Evolutionary conservation across 2,329 filamentous ascomycete species (phyloP), one percentile per base, ranked within the genome.

Genomic region (Knoxdaviesia proteae): DNA sequence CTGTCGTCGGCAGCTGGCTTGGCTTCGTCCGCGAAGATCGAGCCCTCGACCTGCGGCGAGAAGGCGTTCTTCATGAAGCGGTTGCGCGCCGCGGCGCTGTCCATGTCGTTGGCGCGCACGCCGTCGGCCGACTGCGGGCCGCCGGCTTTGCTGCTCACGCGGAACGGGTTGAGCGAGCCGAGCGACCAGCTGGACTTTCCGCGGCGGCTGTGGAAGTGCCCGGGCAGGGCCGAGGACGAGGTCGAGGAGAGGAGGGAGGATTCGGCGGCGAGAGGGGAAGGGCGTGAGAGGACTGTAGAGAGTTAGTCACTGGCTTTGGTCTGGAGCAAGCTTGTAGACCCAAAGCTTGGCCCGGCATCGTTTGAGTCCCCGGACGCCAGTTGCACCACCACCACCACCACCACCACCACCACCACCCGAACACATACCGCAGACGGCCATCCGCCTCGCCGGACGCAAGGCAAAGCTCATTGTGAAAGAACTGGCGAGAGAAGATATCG

Each of bases 11-110:
- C 61, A 11, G 49, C 46, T 11, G 48, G 51, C 45, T 66, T 60
- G 48, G 68, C 60, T 47, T 68, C 64, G 42, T 80, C 69, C 45
- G 79, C 73, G 50, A 82, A 73, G 50, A 84, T 66, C 43, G 72
- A 77, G 51, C 74, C 66, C 40, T 65, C 59, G 33, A 65, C 56
- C 9, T 62, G 60, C 38, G 62, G 61, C 49, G 60, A 55, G 54
- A 58, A 54, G 50, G 53, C 57, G 41, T 54, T 50, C 46, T 60
- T 51, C 38, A 61, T 52, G 54, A 67, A 62, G 48, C 61, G 52
- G 48, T 63, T 52, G 36, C 60, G 58, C 47, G 61, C 55, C 48
- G 58, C 56, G 41, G 62, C 61, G 49, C 64, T 56, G 49, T 66
- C 58, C 42, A 67, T 56, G 46, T 63, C 56, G 35, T 20, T 20